A percentile compares a stretch with the other conserved stretches of the same genome.
These are phyloP conservation scores for Planoprotostelium fungivorum DNA, from an alignment of 78 protist species.

Conservation along the genomic window DNA sequence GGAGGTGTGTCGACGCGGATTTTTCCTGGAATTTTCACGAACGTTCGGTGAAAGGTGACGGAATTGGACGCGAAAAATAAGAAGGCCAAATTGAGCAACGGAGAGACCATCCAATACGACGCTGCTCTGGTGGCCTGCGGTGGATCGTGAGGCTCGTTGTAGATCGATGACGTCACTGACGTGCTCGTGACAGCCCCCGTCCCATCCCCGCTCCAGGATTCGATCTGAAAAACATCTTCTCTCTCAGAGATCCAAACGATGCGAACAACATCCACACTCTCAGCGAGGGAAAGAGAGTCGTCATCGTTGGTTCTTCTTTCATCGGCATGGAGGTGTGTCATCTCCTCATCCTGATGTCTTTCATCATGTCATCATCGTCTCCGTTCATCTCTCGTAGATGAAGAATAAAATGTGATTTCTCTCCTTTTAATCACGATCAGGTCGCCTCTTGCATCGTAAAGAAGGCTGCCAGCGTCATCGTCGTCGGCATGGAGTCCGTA, in stretches of 20 bases:
- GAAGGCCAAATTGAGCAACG: neutral
- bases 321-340: slow-evolving; percentile 12
- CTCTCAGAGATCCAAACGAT: slow-evolving; percentile 8
- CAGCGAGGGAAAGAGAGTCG: slow-evolving; percentile 13
- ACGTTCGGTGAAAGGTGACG: neutral
- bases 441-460: slow-evolving; percentile 10
- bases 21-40: neutral
- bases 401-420: no score
- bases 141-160: neutral
- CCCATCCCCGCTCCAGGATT: neutral
- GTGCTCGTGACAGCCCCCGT: neutral
- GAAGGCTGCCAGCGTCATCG: slow-evolving; percentile 3
- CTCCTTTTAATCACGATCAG: no score
- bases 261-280: neutral
- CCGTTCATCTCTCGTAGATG: no score
- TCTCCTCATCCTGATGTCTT: neutral
- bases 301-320: slow-evolving; percentile 22
- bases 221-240: neutral
- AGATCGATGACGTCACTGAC: neutral
- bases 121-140: slow-evolving; percentile 1
- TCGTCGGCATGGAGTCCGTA: neutral
- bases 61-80: neutral
- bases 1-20: neutral
- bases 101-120: neutral
- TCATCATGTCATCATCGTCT: neutral